These are phyloP conservation scores for Quercus phellos DNA, from an alignment of 331 rosid genomes.

Conservation along the genomic window DNA sequence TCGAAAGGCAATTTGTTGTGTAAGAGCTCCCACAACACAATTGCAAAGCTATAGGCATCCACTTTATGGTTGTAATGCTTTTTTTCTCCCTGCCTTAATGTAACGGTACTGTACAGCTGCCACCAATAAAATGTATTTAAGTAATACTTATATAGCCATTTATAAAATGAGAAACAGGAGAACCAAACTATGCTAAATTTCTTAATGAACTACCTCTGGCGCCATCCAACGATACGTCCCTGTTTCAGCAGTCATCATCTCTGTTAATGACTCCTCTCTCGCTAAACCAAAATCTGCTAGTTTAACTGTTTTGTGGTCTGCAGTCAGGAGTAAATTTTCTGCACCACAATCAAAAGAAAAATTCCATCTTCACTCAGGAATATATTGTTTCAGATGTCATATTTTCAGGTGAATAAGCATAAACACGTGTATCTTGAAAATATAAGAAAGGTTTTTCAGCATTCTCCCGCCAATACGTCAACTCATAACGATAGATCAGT, in stretches of 20 bases:
- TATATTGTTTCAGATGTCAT: not conserved
- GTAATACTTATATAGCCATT: not conserved
- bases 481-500: too few relatives aligned
- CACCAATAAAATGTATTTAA: conserved; percentile 21
- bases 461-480: too few relatives aligned
- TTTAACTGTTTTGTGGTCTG: conserved; percentile 72
- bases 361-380: conserved; percentile 10
- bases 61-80: conserved; percentile 92
- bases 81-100: conserved; percentile 88
- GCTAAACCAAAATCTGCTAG: conserved; percentile 96
- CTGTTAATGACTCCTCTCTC: conserved; percentile 87
- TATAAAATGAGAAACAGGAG: conserved; percentile 6
- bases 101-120: conserved; percentile 85
- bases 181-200: conserved; percentile 11
- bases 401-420: too few relatives aligned
- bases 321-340: conserved; percentile 82
- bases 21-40: conserved; percentile 86
- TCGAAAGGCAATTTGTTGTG: conserved; percentile 87
- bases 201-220: conserved; percentile 62
- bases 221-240: conserved; percentile 99
- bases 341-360: conserved; percentile 26
- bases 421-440: too few relatives aligned
- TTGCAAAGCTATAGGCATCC: conserved; percentile 83
- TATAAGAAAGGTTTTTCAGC: too few relatives aligned
- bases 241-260: conserved; percentile 98